These are phyloP conservation scores for Friedmanniomyces simplex DNA, from an alignment of 495 filamentous ascomycete genomes.

Conservation along the genomic window DNA sequence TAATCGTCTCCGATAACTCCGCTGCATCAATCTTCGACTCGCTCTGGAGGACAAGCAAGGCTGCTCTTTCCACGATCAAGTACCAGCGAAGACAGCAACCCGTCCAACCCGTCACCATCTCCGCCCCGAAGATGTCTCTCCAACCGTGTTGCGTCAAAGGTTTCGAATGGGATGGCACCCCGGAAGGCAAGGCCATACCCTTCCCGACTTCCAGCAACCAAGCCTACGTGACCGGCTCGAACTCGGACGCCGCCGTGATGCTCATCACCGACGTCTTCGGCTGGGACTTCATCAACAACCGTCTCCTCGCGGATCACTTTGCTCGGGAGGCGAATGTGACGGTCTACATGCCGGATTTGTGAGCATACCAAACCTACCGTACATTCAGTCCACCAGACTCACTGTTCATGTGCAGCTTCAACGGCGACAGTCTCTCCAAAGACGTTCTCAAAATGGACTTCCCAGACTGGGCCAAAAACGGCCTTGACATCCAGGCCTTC, in stretches of 20 bases:
- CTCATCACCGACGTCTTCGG: constrained; percentile 42
- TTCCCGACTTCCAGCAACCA: constrained; percentile 20
- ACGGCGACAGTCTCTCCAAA: constrained; percentile 10
- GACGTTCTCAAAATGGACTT: background rate
- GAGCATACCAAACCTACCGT: too few relatives aligned
- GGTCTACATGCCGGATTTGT: constrained; percentile 43
- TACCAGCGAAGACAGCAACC: too few relatives aligned
- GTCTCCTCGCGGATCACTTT: constrained; percentile 42
- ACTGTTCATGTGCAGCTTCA: constrained; percentile 11
- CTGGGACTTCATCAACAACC: constrained; percentile 39
- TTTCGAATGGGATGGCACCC: constrained; percentile 27
- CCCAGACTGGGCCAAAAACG: background rate
- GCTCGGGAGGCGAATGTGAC: constrained; percentile 40
- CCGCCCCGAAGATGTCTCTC: background rate
- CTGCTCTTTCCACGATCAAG: background rate
- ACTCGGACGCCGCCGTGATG: constrained; percentile 33
- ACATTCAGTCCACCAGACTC: too few relatives aligned
- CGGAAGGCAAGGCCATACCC: constrained; percentile 19
- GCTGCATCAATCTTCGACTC: too few relatives aligned
- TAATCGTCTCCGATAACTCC: background rate
- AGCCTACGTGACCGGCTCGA: constrained; percentile 26
- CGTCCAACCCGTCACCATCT: too few relatives aligned
- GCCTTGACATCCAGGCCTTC: constrained; percentile 9
- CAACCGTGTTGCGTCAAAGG: constrained; percentile 20
- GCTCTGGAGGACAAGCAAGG: too few relatives aligned